Evolutionary conservation across 331 rosid species (phyloP).

Genomic region (Dryas integrifolia): DNA sequence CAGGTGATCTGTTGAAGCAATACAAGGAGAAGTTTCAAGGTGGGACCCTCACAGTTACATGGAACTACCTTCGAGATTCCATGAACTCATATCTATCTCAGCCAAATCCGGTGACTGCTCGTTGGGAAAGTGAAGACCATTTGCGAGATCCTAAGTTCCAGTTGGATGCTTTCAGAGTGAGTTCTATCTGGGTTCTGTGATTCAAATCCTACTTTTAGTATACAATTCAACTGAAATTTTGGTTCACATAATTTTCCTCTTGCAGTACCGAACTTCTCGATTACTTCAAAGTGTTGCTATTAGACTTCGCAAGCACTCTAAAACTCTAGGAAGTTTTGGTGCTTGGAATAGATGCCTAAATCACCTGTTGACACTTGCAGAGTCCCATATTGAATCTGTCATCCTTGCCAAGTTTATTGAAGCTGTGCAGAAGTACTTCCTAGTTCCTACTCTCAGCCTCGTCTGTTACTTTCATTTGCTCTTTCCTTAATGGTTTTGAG

Average conservation of each 20-base stretch:
- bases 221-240: constrained; percentile 2
- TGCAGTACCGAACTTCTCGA: constrained; percentile 91
- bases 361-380: constrained; percentile 93
- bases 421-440: constrained; percentile 67
- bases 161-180: constrained; percentile 96
- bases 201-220: not conserved
- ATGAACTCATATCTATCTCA: constrained; percentile 89
- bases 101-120: constrained; percentile 89
- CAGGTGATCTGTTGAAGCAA: constrained; percentile 82
- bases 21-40: constrained; percentile 83
- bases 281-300: constrained; percentile 88
- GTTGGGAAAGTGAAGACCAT: constrained; percentile 92
- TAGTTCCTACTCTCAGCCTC: constrained; percentile 15
- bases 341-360: constrained; percentile 98
- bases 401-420: constrained; percentile 89
- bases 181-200: constrained; percentile 32
- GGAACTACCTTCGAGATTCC: constrained; percentile 89
- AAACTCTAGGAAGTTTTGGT: constrained; percentile 80
- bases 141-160: constrained; percentile 87
- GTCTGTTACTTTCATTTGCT: constrained; percentile 9
- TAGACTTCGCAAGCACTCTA: constrained; percentile 79
- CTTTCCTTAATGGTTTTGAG: constrained; percentile 8
- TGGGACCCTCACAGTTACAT: constrained; percentile 79
- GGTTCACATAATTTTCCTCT: constrained; percentile 25
- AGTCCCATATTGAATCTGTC: constrained; percentile 87